Evolutionary conservation across 2,329 filamentous ascomycete species (phyloP).

Genomic region (Penicillium sp.): DNA sequence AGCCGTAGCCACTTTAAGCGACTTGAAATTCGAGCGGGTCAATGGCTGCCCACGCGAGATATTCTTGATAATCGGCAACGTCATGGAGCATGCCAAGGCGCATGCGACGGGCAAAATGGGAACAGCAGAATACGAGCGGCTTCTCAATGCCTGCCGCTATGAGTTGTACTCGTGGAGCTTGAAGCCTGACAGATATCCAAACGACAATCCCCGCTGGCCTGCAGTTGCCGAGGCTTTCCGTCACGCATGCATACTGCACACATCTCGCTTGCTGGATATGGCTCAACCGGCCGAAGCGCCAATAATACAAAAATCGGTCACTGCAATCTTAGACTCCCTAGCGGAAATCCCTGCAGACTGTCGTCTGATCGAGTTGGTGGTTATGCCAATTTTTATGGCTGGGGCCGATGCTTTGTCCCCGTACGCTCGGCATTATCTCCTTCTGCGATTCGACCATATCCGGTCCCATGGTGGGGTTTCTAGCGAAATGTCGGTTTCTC

Average conservation of each 20-base stretch:
- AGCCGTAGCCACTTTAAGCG: conserved; percentile 19
- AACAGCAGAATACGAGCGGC: conserved; percentile 1
- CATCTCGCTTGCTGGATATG: conserved; percentile 22
- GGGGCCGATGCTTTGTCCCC: conserved; percentile 23
- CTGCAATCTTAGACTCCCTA: conserved; percentile 21
- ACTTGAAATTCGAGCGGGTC: conserved; percentile 23
- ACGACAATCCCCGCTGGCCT: conserved; percentile 19
- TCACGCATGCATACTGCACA: conserved; percentile 23
- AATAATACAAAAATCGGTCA: conserved; percentile 23
- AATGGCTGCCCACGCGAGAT: conserved; percentile 26
- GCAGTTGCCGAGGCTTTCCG: conserved; percentile 22
- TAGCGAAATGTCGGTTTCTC: conserved; percentile 16
- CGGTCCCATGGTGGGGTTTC: conserved; percentile 22
- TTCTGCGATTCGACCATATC: conserved; percentile 21
- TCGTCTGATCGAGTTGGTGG: conserved; percentile 22
- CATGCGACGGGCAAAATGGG: conserved; percentile 14
- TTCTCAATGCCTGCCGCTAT: conserved; percentile 4
- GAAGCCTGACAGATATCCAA: conserved; percentile 18
- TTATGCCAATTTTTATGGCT: conserved; percentile 27
- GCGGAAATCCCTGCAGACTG: conserved; percentile 18
- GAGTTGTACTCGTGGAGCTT: conserved; percentile 21
- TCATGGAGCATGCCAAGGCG: conserved; percentile 23
- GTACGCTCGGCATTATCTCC: conserved; percentile 27
- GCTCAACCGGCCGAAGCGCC: conserved; percentile 13
- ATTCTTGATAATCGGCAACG: conserved; percentile 24